A percentile compares a stretch with the other conserved stretches of the same genome.
phyloP scores from a whole-genome alignment of 179 eudicot genomes.

The Spinacia oleracea region DNA sequence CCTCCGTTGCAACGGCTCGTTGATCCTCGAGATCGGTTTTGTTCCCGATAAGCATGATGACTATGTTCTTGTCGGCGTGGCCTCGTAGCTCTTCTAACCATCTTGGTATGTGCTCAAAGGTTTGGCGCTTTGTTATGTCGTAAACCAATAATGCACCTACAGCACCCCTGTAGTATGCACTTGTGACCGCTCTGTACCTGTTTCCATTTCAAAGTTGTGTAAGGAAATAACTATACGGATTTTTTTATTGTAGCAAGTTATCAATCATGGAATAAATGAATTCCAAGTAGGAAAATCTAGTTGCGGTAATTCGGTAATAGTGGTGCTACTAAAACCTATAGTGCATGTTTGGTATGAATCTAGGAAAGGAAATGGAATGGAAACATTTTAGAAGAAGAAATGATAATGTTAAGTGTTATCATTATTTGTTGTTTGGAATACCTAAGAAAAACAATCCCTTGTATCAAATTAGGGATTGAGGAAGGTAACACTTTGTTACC shows the following conservation, averaged over 20 bases:
- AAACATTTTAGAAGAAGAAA: no score
- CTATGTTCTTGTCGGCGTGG: slow-evolving; percentile 77
- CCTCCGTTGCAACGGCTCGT: slow-evolving; percentile 62
- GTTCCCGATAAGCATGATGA: slow-evolving; percentile 72
- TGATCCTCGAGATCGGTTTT: slow-evolving; percentile 66
- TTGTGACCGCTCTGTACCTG: slow-evolving; percentile 80
- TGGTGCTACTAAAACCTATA: background rate
- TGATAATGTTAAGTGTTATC: no score
- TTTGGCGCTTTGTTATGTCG: slow-evolving; percentile 69
- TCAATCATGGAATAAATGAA: background rate
- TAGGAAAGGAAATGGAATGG: no score
- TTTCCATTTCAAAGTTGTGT: slow-evolving; percentile 8
- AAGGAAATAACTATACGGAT: background rate
- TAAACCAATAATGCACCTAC: slow-evolving; percentile 80
- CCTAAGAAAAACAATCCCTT: no score
- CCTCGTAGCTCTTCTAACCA: slow-evolving; percentile 75
- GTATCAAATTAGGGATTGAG: no score
- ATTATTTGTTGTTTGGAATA: no score
- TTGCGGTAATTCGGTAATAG: background rate
- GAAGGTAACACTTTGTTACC: no score
- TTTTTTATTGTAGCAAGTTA: background rate
- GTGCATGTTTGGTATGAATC: no score
- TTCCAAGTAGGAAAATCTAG: background rate
- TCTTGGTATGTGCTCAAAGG: slow-evolving; percentile 77
- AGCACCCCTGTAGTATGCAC: slow-evolving; percentile 80